A percentile compares a stretch with the other conserved stretches of the same genome.
Conservation (phyloP, 257 asterid species). For the Marsdenia floribunda region DNA sequence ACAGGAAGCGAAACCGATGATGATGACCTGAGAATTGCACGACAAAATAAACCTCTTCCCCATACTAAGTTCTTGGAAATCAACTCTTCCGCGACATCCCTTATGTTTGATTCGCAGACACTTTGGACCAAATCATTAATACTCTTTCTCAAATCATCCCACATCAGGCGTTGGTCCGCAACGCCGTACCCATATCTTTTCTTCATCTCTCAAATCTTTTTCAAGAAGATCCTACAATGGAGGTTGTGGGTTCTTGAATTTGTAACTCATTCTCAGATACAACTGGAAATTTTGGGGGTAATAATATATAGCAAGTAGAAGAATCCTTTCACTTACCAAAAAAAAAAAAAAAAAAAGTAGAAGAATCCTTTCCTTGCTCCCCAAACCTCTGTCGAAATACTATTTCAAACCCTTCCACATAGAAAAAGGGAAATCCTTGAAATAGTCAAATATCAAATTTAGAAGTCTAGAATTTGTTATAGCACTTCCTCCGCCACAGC, state of each 20-base stretch:
- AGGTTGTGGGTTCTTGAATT: no score
- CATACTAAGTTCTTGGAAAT: constrained; percentile 17
- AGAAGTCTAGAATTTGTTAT: not conserved
- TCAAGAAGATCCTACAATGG: not conserved
- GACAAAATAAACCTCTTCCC: constrained; percentile 34
- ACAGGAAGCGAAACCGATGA: not conserved
- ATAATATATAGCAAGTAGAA: no score
- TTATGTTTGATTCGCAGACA: constrained; percentile 15
- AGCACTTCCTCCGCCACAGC: no score
- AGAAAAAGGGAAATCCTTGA: constrained; percentile 38
- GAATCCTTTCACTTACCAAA: no score
- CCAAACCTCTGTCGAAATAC: not conserved
- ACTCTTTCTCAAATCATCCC: constrained; percentile 25
- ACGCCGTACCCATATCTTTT: no score
- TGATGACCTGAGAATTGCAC: constrained; percentile 17
- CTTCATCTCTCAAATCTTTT: not conserved
- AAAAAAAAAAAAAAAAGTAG: no score
- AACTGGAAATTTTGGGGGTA: not conserved
- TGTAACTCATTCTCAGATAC: not conserved
- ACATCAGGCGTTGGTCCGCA: constrained; percentile 14
- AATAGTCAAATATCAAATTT: constrained; percentile 23
- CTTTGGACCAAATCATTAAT: constrained; percentile 15
- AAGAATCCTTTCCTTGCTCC: constrained; percentile 5
- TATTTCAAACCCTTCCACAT: constrained; percentile 47
- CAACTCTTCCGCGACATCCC: constrained; percentile 10